Evolutionary conservation across 345 rosid species (phyloP).

Genomic region (Kernera saxatilis): DNA sequence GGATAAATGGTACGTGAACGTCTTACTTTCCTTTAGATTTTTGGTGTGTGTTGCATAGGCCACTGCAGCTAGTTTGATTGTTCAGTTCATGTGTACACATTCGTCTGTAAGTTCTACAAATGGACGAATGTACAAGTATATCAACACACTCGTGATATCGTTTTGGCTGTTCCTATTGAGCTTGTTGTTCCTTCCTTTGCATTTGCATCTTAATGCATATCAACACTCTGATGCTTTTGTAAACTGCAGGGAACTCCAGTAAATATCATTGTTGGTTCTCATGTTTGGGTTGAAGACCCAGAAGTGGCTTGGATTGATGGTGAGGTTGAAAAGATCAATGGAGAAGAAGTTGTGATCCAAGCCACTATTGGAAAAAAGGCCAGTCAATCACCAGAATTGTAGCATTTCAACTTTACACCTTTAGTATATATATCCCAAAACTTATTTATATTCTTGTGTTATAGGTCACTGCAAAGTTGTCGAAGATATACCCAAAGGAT

Average conservation of each 20-base stretch:
- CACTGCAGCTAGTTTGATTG: background rate
- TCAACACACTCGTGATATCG: background rate
- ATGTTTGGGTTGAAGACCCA: conserved; percentile 82
- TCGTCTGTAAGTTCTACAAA: background rate
- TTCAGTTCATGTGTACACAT: background rate
- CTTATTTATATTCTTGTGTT: background rate
- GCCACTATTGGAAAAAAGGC: conserved; percentile 65
- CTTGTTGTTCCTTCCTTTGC: background rate
- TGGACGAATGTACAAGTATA: background rate
- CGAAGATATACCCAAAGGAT: conserved; percentile 79
- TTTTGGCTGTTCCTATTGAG: background rate
- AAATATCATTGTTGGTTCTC: conserved; percentile 83
- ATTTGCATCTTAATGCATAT: background rate
- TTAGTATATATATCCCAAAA: background rate
- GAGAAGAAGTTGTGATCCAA: conserved; percentile 47
- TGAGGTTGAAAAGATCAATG: conserved; percentile 58
- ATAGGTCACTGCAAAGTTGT: conserved; percentile 58
- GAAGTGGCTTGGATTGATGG: conserved; percentile 80
- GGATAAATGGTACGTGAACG: conserved; percentile 42
- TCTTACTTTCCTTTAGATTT: background rate
- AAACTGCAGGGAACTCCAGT: conserved; percentile 72
- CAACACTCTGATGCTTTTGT: background rate
- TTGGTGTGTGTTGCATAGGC: background rate
- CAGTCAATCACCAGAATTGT: background rate
- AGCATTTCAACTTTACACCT: background rate